Evolutionary conservation across 345 rosid genomes (phyloP), one percentile per base, ranked within the genome.

Genomic region (Anacardium occidentale): DNA sequence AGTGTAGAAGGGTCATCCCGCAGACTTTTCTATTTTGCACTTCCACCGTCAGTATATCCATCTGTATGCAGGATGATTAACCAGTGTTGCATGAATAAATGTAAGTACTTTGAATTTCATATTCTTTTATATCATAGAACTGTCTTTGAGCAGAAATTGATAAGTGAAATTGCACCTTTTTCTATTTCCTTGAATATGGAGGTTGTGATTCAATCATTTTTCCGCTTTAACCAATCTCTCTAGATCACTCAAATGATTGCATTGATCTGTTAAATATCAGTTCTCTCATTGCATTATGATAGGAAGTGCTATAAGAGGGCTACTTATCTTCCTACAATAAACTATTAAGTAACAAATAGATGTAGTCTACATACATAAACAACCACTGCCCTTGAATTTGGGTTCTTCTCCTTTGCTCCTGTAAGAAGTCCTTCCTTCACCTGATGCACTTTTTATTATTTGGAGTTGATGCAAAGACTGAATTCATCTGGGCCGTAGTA

Each of bases 21-120:
- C 72, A 92, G 98, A 74, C 82, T 92, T 61, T 95, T 95, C 81
- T 95, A 95, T 75, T 79, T 92, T 68, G 99, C 99, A 74, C 98
- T 95, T 65, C 99, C 99, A 0, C 98, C 99, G 3, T 91, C 99
- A 34, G 93, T 95, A 17, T 95, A 95, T 82, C 99, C 98, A 57
- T 68, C 91, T 79, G 99, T 92, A 47, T 82, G 88, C 94, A 90
- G 79, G 87, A 93, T 95, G 99, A 92, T 95, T 78, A 86, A 75
- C 75, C 64, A 76, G 44, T 92, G 84, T 63, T 95, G 97, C 87
- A 91, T 83, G 91, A 91, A 90, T 82, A 91, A 83, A 85, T 91
- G 99, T 90, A 88, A 85, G 92, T 77, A 60, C 24, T 62, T 69
- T 50, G 6, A 37, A 37, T 37, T 37, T 37, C 7, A 6, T 37